Evolutionary conservation across 164 flowering plant genomes (phyloP).

Genomic region (Hamamelis virginiana): DNA sequence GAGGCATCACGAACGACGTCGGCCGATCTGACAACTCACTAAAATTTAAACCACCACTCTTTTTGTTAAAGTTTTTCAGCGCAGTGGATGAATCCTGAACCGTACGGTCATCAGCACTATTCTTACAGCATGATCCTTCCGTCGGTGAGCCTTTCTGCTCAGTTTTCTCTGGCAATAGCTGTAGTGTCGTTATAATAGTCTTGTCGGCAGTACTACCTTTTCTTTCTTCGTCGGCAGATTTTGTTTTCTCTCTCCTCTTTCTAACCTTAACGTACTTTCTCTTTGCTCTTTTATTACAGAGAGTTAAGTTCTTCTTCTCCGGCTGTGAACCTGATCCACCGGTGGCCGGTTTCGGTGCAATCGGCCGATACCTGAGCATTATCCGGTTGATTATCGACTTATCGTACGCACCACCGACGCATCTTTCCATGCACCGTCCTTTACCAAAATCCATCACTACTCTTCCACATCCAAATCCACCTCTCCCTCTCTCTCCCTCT

Average conservation of each 20-base stretch:
- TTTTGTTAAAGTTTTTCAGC: not conserved
- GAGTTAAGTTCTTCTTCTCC: not conserved
- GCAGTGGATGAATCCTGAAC: not conserved
- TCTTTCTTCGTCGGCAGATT: not conserved
- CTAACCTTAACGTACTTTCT: slow-evolving; percentile 41
- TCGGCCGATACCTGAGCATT: slow-evolving; percentile 35
- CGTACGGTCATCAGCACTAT: not conserved
- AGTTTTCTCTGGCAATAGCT: slow-evolving; percentile 23
- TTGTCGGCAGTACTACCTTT: not conserved
- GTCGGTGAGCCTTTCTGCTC: not conserved
- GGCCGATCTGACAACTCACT: not conserved
- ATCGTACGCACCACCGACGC: slow-evolving; percentile 9
- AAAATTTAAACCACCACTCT: not conserved
- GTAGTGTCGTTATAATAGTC: slow-evolving; percentile 11
- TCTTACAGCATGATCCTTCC: not conserved
- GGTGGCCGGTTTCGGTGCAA: slow-evolving; percentile 27
- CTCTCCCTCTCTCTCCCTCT: not conserved
- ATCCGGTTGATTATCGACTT: slow-evolving; percentile 18
- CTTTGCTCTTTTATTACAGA: slow-evolving; percentile 18
- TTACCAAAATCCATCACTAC: slow-evolving; percentile 17
- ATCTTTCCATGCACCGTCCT: slow-evolving; percentile 11
- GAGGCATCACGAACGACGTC: not conserved
- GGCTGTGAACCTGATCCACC: not conserved
- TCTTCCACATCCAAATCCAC: not conserved
- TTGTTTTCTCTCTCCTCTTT: slow-evolving; percentile 5